Percentiles rank a stretch among this genome's conserved stretches.
Conservation (phyloP, 2,329 filamentous ascomycete genomes). For the Phoma sp. region DNA sequence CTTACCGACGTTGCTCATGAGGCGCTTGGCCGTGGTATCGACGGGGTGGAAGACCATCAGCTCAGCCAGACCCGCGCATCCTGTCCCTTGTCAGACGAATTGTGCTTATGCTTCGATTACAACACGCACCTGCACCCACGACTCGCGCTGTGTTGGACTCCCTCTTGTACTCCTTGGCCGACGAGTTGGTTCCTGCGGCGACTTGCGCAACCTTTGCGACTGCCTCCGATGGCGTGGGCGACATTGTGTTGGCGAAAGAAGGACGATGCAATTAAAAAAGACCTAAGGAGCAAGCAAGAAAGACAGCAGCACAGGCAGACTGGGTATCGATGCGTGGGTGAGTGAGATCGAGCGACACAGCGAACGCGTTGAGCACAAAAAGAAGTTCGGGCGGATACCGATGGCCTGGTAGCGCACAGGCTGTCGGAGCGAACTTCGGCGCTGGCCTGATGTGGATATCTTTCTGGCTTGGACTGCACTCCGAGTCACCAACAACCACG, state of each 20-base stretch:
- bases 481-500: too few relatives aligned
- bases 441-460: not conserved
- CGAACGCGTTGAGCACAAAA: constrained; percentile 11
- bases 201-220: constrained; percentile 16
- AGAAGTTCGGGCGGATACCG: not conserved
- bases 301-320: constrained; percentile 8
- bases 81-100: constrained; percentile 56
- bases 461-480: too few relatives aligned
- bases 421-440: constrained; percentile 2
- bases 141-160: constrained; percentile 90
- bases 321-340: constrained; percentile 11
- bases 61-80: constrained; percentile 91
- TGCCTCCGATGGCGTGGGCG: constrained; percentile 17
- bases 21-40: constrained; percentile 96
- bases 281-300: constrained; percentile 10
- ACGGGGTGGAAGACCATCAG: constrained; percentile 81
- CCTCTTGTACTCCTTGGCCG: constrained; percentile 72
- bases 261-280: constrained; percentile 9
- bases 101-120: not conserved
- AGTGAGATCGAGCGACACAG: constrained; percentile 1
- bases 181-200: constrained; percentile 41
- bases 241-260: constrained; percentile 12
- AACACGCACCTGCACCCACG: constrained; percentile 80
- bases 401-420: not conserved
- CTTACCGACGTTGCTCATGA: constrained; percentile 97